Percentiles rank a stretch among this genome's conserved stretches.
These are phyloP conservation scores for Aspergillus sp. DNA, from an alignment of 2,329 filamentous ascomycete genomes.

Conservation along the genomic window DNA sequence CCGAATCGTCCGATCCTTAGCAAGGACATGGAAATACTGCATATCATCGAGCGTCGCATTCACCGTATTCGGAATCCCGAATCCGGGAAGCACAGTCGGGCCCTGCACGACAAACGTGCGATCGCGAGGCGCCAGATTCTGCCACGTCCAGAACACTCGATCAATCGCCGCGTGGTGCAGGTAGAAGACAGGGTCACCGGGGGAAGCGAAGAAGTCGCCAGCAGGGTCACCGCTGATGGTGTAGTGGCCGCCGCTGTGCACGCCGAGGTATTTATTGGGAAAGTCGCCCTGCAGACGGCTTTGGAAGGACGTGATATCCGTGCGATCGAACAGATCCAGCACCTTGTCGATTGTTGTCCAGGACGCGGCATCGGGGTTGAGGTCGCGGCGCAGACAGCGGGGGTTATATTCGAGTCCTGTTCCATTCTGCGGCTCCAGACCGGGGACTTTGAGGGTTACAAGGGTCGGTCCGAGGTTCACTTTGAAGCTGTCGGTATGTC, in stretches of 20 bases:
- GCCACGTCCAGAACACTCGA: conserved; percentile 18
- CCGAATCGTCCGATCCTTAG: conserved; percentile 32
- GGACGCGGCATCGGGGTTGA: conserved; percentile 17
- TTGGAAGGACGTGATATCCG: conserved; percentile 25
- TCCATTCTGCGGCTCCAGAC: conserved; percentile 13
- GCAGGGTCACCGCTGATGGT: conserved; percentile 46
- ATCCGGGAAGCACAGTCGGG: conserved; percentile 27
- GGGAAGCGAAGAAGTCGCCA: conserved; percentile 24
- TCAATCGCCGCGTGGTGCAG: conserved; percentile 15
- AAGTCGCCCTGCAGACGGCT: conserved; percentile 21
- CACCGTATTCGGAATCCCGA: conserved; percentile 12
- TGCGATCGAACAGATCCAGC: conserved; percentile 20
- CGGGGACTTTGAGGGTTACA: conserved; percentile 17
- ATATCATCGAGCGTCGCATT: conserved; percentile 48
- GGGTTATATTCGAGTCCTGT: conserved; percentile 30
- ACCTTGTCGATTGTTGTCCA: conserved; percentile 22
- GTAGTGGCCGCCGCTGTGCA: conserved; percentile 50
- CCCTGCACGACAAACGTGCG: conserved; percentile 47
- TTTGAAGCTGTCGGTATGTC: conserved; percentile 17
- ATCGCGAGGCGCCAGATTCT: conserved; percentile 44
- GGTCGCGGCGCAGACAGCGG: conserved; percentile 30
- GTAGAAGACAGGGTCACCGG: conserved; percentile 15
- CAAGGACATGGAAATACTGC: conserved; percentile 32
- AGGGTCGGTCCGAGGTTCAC: conserved; percentile 32
- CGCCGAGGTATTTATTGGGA: conserved; percentile 37